Evolutionary conservation across 2,329 filamentous ascomycete species (phyloP), one percentile per base, ranked within the genome.

Genomic region (Colletotrichum sp.): DNA sequence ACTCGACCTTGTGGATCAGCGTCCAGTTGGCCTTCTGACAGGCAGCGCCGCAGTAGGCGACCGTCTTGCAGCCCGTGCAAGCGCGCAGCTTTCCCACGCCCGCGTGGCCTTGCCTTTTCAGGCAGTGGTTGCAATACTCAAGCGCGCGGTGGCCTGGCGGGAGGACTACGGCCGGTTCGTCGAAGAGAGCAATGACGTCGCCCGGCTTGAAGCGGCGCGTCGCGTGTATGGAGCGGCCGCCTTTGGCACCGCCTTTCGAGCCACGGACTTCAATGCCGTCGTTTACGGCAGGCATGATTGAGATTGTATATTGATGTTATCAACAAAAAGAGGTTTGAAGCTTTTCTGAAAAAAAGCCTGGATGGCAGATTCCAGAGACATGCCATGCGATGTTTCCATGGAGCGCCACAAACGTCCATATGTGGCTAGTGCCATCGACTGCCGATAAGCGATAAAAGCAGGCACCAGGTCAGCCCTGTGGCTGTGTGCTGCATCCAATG

Each of bases 11-110:
- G 83, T 93, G 92, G 55, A 86, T 84, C 3, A 81, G 80, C 9
- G 82, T 81, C 91, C 92, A 93, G 80, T 90, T 88, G 3, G 86
- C 83, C 28, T 84, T 84, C 83, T 93, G 92, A 82, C 92, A 93
- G 7, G 80, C 78, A 9, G 83, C 72, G 67, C 85, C 85, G 84
- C 92, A 93, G 85, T 93, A 93, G 30, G 84, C 86, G 5, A 87
- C 86, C 2, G 87, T 85, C 32, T 85, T 87, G 83, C 92, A 93
- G 65, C 85, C 88, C 0, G 88, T 88, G 82, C 92, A 93, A 7
- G 69, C 72, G 21, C 72, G 72, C 3, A 76, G 70, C 32, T 66
- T 62, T 28, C 21, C 78, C 79, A 32, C 78, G 69, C 18, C 65
- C 16, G 36, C 12, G 16, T 24, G 12, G 3, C 26, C 49, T 44